phyloP scores from a whole-genome alignment of 2,329 filamentous ascomycete genomes.

The Ceratocystis huliohia region DNA sequence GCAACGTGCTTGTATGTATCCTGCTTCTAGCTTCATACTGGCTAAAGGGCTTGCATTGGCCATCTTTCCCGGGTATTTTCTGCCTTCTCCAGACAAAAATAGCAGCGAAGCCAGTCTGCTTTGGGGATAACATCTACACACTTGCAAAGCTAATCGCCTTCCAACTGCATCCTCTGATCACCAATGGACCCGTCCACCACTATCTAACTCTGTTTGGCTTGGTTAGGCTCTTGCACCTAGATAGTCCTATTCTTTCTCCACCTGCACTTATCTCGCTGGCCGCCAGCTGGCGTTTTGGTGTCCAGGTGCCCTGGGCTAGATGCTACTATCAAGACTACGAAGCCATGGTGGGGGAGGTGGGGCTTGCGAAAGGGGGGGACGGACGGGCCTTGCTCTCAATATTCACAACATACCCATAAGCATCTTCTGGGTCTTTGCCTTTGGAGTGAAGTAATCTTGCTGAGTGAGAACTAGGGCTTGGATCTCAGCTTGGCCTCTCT shows the following conservation, averaged over 20 bases:
- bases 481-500: neutral
- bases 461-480: neutral
- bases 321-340: neutral
- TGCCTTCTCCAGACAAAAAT: neutral
- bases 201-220: slow-evolving; percentile 4
- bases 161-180: neutral
- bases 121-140: neutral
- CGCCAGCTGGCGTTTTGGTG: slow-evolving; percentile 1
- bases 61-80: neutral
- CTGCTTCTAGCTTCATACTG: neutral
- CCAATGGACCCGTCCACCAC: neutral
- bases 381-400: neutral
- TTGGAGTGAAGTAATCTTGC: neutral
- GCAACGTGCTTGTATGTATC: neutral
- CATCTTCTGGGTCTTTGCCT: neutral
- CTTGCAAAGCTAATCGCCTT: neutral
- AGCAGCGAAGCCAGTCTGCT: neutral
- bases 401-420: neutral
- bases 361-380: neutral
- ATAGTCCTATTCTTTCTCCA: neutral
- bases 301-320: neutral
- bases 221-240: neutral
- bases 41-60: neutral
- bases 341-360: neutral
- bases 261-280: neutral